Evolutionary conservation across 192 early-diverging fungal species (phyloP), one percentile per base, ranked within the genome.

Genomic region (Coemansia sp.): DNA sequence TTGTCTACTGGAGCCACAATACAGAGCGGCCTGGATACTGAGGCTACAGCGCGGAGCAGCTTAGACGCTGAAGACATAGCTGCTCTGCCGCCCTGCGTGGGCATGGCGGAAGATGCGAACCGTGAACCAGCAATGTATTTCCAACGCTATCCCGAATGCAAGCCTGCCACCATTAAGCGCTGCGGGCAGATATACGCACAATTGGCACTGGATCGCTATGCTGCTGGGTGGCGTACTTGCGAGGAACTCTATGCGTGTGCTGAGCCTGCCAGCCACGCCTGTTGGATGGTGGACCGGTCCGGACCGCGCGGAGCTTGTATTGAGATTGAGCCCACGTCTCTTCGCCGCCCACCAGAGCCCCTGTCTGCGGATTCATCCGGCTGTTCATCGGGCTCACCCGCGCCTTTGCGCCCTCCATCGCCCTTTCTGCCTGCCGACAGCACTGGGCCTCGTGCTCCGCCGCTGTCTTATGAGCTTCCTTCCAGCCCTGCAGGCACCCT

Each of bases 241-340:
- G 39, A 50, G 5, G 62, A 66, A 20, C 15, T 62, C 15, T 72
- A 66, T 33, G 48, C 69, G 26, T 61, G 69, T 21, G 44, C 53
- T 6, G 69, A 55, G 28, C 20, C 47, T 4, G 57, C 58, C 6
- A 38, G 39, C 10, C 66, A 57, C 16, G 20, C 39, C 3, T 62
- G 43, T 20, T 70, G 70, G 70, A 53, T 62, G 14, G 51, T 62
- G 3, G 70, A 72, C 37, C 70, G 70, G 4, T 65, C 70, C 0
- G 70, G 70, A 8, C 70, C 70, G 5, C 58, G 63, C 2, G 70
- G 64, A 16, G 3, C 70, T 2, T 51, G 52, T 3, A 38, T 33
- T 7, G 28, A 44, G 35, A 2, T 39, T 15, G 51, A n/a, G 47
- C 47, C 57, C 18, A 40, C 26, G 37, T 9, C 8, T 28, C 13